Base-by-base conservation (phyloP, 192 early-diverging fungal genomes). In the Backusella circina region DNA sequence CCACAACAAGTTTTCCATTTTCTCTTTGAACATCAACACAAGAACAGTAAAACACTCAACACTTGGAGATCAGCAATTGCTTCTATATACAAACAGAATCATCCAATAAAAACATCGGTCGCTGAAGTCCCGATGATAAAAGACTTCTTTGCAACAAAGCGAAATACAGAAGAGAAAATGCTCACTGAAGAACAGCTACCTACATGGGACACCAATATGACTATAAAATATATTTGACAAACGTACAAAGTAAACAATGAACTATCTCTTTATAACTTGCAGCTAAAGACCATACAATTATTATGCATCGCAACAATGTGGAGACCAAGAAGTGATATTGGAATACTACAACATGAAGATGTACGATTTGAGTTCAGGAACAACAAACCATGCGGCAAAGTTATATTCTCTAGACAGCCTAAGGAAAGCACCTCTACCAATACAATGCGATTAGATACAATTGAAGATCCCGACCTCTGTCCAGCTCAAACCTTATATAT, bases 311-410 rank as follows among this genome's bases (percentile, higher is more conserved):
- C 33, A 26, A 65, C 72, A 35, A 65, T 73, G 72, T 61, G 51
- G 61, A 57, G 13, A 38, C 72, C 57, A 57, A 8, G 72, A 1
- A 65, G 54, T 8, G 72, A 73, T 57, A 64, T 73, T 23, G 72
- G 57, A 6, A 38, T 33, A 5, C 18, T 73, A 38, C 72, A 65
- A 36, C 21, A 64, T 35, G 15, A 26, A 54, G 33, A 65, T 36
- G 36, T 69, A n/a, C 5, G 36, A 37, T 37, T 37, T 37, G 36
- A 37, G 36, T 37, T 37, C 36, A 37, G 9, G 36, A 3, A n/a
- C 7, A 30, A 67, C 13, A 12, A 26, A 57, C 21, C 54, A 12
- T 31, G 18, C 36, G 64, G n/a, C 5, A 1, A 5, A 37, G 36
- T 37, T 7, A 37, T 37, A 37, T 37, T 37, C 30, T 13, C 30